Evolutionary conservation across 2,329 filamentous ascomycete genomes (phyloP), one percentile per base, ranked within the genome.

Genomic region (Fusarium tuaranense): DNA sequence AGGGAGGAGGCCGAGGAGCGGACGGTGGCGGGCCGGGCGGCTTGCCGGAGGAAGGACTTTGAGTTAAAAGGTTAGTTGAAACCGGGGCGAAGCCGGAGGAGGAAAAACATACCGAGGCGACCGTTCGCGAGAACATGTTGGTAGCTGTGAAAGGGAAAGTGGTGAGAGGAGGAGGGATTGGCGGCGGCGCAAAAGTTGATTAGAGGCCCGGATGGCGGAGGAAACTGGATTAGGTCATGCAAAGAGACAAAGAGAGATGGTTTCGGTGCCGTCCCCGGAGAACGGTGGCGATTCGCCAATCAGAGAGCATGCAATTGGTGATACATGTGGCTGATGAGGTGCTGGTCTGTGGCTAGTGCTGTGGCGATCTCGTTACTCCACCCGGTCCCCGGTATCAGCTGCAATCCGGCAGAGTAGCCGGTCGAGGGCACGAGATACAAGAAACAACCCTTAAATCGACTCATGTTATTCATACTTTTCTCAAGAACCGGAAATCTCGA

Each of bases 1-100:
- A 72, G 65, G 51, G 70, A 69, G 51, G 70, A 69, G 69, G 71
- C 62, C 68, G 74, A 72, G 65, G 78, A 71, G 63, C 76, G 78
- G 70, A 78, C 66, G 61, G 79, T 76, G 36, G 79, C 79, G 61
- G 83, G 83, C 48, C 83, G 82, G 61, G 80, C 79, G 65, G 82
- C 81, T 76, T 84, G 83, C 77, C 83, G 80, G 61, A 83, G 78
- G 72, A 83, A 65, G 70, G 76, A 81, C 83, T 85, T 22, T 58
- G 1, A 39, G 30, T 3, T 32, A 14, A 14, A 25, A 9, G 25
- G 60, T 79, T 58, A 78, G 71, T 41, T 34, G 32, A 36, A 27
- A 20, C 46, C 48, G 22, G 9, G 36, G 57, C 18, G 58, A 16
- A 14, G 13, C 27, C 10, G 30, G 48, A 4, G 3, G 32, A 2